Conservation (phyloP, 1,139 yeast genomes). For the Debaryomyces nepalensis region DNA sequence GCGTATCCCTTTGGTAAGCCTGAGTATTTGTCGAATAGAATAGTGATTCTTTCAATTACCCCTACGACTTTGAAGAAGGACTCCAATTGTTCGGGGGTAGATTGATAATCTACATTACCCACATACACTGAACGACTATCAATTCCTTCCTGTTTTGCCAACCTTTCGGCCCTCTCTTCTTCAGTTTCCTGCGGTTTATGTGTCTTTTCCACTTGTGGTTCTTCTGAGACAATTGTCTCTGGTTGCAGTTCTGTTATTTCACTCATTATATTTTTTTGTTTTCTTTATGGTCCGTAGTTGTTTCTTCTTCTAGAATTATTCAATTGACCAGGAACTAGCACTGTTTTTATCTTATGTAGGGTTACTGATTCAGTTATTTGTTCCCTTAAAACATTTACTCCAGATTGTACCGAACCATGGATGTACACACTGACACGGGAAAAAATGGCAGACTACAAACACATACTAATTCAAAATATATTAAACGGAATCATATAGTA, state of each 20-base stretch:
- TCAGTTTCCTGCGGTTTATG: slow-evolving; percentile 26
- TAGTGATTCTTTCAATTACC: slow-evolving; percentile 43
- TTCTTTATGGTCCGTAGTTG: slow-evolving; percentile 1
- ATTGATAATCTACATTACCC: slow-evolving; percentile 48
- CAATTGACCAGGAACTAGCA: slow-evolving; percentile 4
- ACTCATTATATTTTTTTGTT: slow-evolving; percentile 12
- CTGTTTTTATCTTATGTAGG: not conserved
- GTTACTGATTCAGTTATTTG: not conserved
- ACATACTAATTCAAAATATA: not conserved
- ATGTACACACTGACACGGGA: slow-evolving; percentile 6
- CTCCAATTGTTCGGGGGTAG: slow-evolving; percentile 50
- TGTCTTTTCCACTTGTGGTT: slow-evolving; percentile 9
- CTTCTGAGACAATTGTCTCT: slow-evolving; percentile 11
- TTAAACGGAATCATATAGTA: not conserved
- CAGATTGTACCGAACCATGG: not conserved
- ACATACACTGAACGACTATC: slow-evolving; percentile 48
- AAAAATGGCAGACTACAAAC: slow-evolving; percentile 8
- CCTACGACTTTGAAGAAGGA: slow-evolving; percentile 41
- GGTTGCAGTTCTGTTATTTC: slow-evolving; percentile 14
- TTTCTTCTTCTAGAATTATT: not conserved
- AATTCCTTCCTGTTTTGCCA: slow-evolving; percentile 37
- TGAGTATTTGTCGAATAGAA: slow-evolving; percentile 41
- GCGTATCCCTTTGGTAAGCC: slow-evolving; percentile 54
- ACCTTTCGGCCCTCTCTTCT: slow-evolving; percentile 33
- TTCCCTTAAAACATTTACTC: not conserved